A percentile compares a stretch with the other conserved stretches of the same genome.
phyloP scores from a whole-genome alignment of 2,329 filamentous ascomycete species.

The Colletotrichum sp. region DNA sequence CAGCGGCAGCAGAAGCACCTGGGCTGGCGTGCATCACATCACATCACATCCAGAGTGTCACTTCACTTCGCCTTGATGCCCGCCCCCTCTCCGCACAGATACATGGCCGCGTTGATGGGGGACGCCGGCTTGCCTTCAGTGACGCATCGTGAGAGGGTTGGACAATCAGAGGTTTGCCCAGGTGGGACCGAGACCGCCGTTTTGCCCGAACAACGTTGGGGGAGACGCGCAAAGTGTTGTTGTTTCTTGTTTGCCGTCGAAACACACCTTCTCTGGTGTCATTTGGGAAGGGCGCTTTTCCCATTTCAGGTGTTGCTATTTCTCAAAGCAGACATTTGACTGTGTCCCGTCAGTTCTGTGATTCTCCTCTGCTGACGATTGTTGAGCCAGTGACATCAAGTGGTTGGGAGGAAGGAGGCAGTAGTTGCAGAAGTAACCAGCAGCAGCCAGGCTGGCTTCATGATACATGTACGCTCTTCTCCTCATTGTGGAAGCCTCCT shows the following conservation, averaged over 20 bases:
- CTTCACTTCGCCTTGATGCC: background rate
- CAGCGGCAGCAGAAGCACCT: background rate
- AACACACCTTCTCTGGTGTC: background rate
- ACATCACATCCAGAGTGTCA: background rate
- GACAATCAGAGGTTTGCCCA: constrained; percentile 12
- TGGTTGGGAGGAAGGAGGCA: background rate
- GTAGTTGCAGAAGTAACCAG: background rate
- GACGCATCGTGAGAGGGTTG: constrained; percentile 5
- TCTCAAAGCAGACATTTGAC: background rate
- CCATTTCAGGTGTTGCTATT: background rate
- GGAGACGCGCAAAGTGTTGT: background rate
- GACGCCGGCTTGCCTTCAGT: background rate
- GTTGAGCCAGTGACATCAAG: background rate
- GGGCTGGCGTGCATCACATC: background rate
- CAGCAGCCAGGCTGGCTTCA: background rate
- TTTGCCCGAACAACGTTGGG: background rate
- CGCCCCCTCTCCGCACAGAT: background rate
- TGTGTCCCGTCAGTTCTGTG: background rate
- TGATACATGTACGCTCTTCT: constrained; percentile 10
- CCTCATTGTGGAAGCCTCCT: background rate
- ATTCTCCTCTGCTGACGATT: background rate
- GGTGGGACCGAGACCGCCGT: constrained; percentile 11
- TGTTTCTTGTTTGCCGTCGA: background rate
- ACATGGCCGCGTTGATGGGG: background rate
- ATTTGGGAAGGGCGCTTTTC: background rate